A percentile compares a stretch with the other conserved stretches of the same genome.
Evolutionary conservation across 345 rosid genomes (phyloP).

Genomic region (Gossypium rotundifolium): DNA sequence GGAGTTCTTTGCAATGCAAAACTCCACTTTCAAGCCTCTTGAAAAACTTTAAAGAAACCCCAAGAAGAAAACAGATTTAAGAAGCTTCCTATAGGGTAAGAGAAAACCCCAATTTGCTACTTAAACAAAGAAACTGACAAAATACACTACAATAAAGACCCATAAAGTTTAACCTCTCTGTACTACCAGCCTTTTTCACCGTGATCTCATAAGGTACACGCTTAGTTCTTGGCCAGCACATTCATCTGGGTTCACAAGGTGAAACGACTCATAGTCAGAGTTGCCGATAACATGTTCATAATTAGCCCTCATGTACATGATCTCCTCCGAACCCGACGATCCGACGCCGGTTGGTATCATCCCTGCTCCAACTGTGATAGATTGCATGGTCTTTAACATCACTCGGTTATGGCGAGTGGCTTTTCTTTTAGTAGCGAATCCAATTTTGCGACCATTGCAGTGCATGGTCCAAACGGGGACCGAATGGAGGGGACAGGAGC

Average conservation of each 20-base stretch:
- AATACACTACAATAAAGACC: background rate
- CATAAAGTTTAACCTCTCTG: slow-evolving; percentile 4
- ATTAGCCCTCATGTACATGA: slow-evolving; percentile 81
- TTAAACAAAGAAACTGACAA: background rate
- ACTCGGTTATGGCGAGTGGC: slow-evolving; percentile 36
- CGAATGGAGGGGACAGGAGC: slow-evolving; percentile 51
- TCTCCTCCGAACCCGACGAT: slow-evolving; percentile 46
- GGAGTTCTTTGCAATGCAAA: background rate
- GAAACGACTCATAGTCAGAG: slow-evolving; percentile 80
- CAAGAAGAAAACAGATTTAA: background rate
- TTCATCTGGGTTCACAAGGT: slow-evolving; percentile 65
- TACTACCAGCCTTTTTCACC: slow-evolving; percentile 6
- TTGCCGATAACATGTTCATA: slow-evolving; percentile 73
- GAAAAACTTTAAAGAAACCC: background rate
- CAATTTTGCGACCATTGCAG: slow-evolving; percentile 60
- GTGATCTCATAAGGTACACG: slow-evolving; percentile 47
- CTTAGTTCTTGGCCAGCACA: slow-evolving; percentile 77
- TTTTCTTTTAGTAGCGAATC: slow-evolving; percentile 55
- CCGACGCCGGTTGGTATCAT: slow-evolving; percentile 50
- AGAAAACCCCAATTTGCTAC: background rate
- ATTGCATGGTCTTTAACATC: slow-evolving; percentile 65
- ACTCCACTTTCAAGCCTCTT: background rate
- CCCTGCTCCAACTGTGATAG: slow-evolving; percentile 76
- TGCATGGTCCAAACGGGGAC: slow-evolving; percentile 64
- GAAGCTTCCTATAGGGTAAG: background rate